phyloP scores from a whole-genome alignment of 257 asterid species.

The Nicotiana obtusifolia region DNA sequence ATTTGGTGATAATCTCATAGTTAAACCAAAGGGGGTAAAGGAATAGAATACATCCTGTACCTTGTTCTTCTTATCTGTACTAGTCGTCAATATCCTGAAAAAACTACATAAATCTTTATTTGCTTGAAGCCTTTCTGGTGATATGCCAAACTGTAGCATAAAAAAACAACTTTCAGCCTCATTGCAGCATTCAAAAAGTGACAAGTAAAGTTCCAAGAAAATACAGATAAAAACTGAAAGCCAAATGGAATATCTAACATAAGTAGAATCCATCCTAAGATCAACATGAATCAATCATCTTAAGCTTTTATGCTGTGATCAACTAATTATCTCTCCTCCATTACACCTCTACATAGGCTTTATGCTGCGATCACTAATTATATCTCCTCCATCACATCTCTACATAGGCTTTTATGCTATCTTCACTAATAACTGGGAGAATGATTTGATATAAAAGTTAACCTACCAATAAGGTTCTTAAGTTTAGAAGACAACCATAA shows the following conservation, averaged over 20 bases:
- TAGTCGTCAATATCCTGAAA: slow-evolving; percentile 69
- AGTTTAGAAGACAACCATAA: background rate
- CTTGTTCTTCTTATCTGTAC: slow-evolving; percentile 63
- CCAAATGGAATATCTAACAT: background rate
- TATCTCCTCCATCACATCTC: too few species aligned
- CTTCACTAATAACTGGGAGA: background rate
- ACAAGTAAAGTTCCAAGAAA: background rate
- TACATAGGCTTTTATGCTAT: background rate
- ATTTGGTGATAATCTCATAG: background rate
- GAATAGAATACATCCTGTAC: slow-evolving; percentile 23
- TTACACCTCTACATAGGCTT: too few species aligned
- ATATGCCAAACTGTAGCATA: slow-evolving; percentile 69
- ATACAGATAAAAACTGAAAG: background rate
- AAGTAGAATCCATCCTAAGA: background rate
- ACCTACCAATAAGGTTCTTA: background rate
- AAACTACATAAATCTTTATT: slow-evolving; percentile 43
- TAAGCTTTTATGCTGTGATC: too few species aligned
- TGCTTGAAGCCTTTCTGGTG: slow-evolving; percentile 61
- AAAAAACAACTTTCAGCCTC: slow-evolving; percentile 1
- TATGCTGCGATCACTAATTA: too few species aligned
- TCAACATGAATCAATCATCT: background rate
- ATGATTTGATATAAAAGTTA: background rate
- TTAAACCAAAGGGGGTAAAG: background rate
- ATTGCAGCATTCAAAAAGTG: background rate
- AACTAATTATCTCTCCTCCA: too few species aligned